Evolutionary conservation across 768 basidiomycete genomes (phyloP), one percentile per base, ranked within the genome.

Genomic region (Amanita pseudoporphyria): DNA sequence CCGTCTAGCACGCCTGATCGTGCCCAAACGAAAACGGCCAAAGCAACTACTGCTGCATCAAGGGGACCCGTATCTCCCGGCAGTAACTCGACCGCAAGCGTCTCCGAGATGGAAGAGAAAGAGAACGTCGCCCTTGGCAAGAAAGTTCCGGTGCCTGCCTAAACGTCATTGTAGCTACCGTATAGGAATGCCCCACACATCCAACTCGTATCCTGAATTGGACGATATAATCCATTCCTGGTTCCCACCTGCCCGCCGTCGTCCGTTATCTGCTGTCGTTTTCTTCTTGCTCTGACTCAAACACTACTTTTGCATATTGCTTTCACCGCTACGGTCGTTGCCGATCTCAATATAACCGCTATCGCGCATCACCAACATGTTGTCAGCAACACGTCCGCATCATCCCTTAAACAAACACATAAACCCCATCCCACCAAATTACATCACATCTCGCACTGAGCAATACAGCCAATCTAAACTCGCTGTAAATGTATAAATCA

Each of bases 91-190:
- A 21, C 26, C 5, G 19, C 70, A 13, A 74, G 70, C 53, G 56
- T 67, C 22, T 60, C 65, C 9, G 74, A 76, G 60, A 57, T 64
- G 30, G 72, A 75, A 47, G 80, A 82, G 59, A 83, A 82, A 64
- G 80, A 82, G 65, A 83, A 83, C 54, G 59, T 76, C 48, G 67
- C 68, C 43, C 57, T 53, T 14, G 60, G 63, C 53, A 63, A 64
- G 49, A 68, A 57, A 59, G 56, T 70, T 52, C 64, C 69, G 22
- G 56, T 57, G n/a, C 62, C 64, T 47, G 62, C 63, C 40, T 62
- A 50, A 62, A 5, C 55, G 16, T 60, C 63, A 44, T 60, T 62
- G 31, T 61, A 49, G 60, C 6, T n/a, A n/a, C n/a, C n/a, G 22
- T 16, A 14, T 47, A 12, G 22, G 16, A 47, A 18, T 12, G 12